Percentiles rank a stretch among this genome's conserved stretches.
Evolutionary conservation across 345 rosid species (phyloP).

Genomic region (Leavenworthia alabamica): DNA sequence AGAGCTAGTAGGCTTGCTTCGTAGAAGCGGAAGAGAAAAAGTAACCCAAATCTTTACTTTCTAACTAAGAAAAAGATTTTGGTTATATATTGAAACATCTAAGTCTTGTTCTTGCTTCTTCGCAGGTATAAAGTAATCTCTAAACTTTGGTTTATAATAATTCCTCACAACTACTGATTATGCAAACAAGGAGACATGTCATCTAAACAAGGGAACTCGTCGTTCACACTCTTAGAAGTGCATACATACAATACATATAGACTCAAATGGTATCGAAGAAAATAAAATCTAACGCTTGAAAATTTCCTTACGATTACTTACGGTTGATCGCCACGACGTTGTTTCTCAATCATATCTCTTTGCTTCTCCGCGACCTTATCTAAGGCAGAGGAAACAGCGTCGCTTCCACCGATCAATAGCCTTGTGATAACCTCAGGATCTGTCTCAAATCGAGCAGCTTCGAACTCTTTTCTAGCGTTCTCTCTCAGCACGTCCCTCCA

Average conservation of each 20-base stretch:
- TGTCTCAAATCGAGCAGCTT: slow-evolving; percentile 70
- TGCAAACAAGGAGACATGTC: not conserved
- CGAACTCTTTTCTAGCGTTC: slow-evolving; percentile 79
- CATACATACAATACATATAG: no score
- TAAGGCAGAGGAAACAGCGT: slow-evolving; percentile 59
- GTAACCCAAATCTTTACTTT: slow-evolving; percentile 32
- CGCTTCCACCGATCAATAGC: slow-evolving; percentile 72
- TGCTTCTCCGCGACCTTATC: slow-evolving; percentile 82
- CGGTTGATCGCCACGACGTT: slow-evolving; percentile 29
- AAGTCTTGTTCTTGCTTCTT: not conserved
- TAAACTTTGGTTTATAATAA: not conserved
- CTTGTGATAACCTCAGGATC: slow-evolving; percentile 76
- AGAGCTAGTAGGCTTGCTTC: slow-evolving; percentile 46
- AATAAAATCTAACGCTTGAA: no score
- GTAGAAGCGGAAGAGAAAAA: slow-evolving; percentile 51
- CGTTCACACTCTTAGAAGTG: not conserved
- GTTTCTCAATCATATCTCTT: slow-evolving; percentile 52
- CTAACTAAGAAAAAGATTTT: no score
- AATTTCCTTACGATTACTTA: no score
- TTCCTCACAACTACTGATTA: not conserved
- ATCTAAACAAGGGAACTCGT: not conserved
- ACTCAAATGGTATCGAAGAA: no score
- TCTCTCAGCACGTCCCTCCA: slow-evolving; percentile 82
- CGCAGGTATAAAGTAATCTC: not conserved
- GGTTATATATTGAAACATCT: not conserved